Conservation (phyloP, 352 stramenopile species). For the Phytophthora sp. region DNA sequence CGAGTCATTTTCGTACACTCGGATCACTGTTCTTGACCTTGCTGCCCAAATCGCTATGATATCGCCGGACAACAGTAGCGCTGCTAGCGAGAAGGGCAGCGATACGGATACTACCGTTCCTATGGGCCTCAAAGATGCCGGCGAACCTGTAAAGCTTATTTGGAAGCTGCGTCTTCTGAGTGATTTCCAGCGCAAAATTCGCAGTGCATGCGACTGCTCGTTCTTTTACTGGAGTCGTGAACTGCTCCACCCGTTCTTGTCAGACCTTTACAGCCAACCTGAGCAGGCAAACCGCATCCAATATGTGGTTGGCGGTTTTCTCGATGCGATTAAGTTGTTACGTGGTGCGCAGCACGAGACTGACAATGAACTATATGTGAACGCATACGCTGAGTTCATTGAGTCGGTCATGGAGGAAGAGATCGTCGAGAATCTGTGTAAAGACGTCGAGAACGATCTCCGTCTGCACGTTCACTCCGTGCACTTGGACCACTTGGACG, state of each 20-base stretch:
- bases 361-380: slow-evolving; percentile 73
- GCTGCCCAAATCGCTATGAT: slow-evolving; percentile 84
- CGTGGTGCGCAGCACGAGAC: slow-evolving; percentile 79
- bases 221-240: slow-evolving; percentile 95
- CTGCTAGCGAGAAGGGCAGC: slow-evolving; percentile 41
- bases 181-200: slow-evolving; percentile 90
- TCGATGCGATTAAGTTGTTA: slow-evolving; percentile 79
- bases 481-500: slow-evolving; percentile 87
- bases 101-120: slow-evolving; percentile 42
- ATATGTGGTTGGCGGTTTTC: slow-evolving; percentile 81
- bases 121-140: slow-evolving; percentile 64
- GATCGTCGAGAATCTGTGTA: slow-evolving; percentile 90
- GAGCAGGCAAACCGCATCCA: slow-evolving; percentile 87
- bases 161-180: slow-evolving; percentile 88
- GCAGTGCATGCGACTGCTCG: slow-evolving; percentile 89
- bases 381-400: slow-evolving; percentile 79
- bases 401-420: slow-evolving; percentile 87
- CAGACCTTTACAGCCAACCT: slow-evolving; percentile 79
- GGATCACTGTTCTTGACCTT: slow-evolving; percentile 80
- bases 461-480: slow-evolving; percentile 91
- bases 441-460: slow-evolving; percentile 94
- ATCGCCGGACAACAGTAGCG: slow-evolving; percentile 51
- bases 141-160: slow-evolving; percentile 81
- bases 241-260: slow-evolving; percentile 86
- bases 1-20: slow-evolving; percentile 87